Evolutionary conservation across 306 rosid genomes (phyloP), one percentile per base, ranked within the genome.

Genomic region (Arachis hypogaea): DNA sequence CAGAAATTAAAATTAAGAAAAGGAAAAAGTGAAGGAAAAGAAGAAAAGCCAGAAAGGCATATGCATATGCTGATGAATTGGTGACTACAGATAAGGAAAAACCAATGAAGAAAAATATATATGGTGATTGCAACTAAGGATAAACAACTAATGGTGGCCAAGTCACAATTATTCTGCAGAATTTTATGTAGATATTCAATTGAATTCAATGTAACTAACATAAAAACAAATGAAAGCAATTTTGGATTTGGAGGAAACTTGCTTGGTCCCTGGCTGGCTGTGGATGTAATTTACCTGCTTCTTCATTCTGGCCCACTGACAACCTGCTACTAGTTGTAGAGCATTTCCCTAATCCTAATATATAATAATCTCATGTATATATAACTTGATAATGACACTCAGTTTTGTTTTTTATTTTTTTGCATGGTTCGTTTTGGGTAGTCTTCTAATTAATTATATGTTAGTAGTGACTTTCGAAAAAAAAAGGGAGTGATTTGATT

Each of bases 221-320:
- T 75, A 56, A 77, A 71, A 33, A 33, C 38, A 33, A 33, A 60
- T 76, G 69, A 77, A 44, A 59, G 66, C 52, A 63, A 69, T 59
- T 55, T 44, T 59, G 38, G 38, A 2, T 33, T 33, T 33, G 38
- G 38, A 33, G 71, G 58, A 78, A 56, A 76, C 59, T 22, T 61
- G 81, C 59, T 22, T 61, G 81, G 79, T 66, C 59, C 82, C 69
- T 12, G 42, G 38, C 69, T 12, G 42, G 38, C 4, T 33, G 38
- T 33, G 38, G 3, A 33, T 33, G 38, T 33, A 33, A 33, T 4
- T 33, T 33, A 33, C 38, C 38, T 33, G 38, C 38, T 33, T 33
- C 38, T 75, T 78, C 66, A 59, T 43, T 71, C 8, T 55, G 83
- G 72, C 75, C 83, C 76, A 79, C 78, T 66, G 83, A 80, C 85